Base-by-base conservation (phyloP, 1,139 yeast species). In the Saccharomyces hybrid region DNA sequence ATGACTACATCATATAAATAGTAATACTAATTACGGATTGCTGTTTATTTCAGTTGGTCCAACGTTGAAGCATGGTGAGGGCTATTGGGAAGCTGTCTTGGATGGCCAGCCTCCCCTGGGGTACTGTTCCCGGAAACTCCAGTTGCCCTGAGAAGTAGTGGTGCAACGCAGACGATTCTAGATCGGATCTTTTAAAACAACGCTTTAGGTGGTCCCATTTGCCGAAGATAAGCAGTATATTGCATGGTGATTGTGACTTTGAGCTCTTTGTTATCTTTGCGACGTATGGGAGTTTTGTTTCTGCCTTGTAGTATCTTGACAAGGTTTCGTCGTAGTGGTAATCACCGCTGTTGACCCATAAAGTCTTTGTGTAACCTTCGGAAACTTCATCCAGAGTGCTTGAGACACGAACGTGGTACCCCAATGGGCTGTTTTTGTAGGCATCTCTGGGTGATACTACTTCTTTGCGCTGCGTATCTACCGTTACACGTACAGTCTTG, bases 401-500 rank as follows among this genome's bases (percentile, higher is more conserved):
- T 2, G 87, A 88, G 14, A 85, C 72, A 55, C 97, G 75, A 2
- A 90, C 91, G 57, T 78, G 81, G 69, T 86, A 90, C 0, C 96
- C 96, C 69, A 83, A 86, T 5, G 85, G 75, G 5, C 81, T 75
- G 19, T 70, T 72, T 2, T 87, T 88, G 65, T 88, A 88, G 0
- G 95, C 96, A 52, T 80, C 82, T 16, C 73, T 62, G 3, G 95
- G 90, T 1, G 91, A 80, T 0, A 88, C 95, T 7, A 88, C 81
- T 54, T 78, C 79, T 55, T 77, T 78, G 32, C 79, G 79, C 53
- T 80, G 75, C 29, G 81, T 64, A 64, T 90, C 90, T 0, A 90
- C 89, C 0, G 96, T 88, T 4, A 90, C 96, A 60, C 96, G 73
- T 4, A 86, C 88, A 63, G 86, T 83, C 0, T 82, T 79, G 1